phyloP scores from a whole-genome alignment of 1,284 basidiomycete species.

The Tylopilus orsonianus region DNA sequence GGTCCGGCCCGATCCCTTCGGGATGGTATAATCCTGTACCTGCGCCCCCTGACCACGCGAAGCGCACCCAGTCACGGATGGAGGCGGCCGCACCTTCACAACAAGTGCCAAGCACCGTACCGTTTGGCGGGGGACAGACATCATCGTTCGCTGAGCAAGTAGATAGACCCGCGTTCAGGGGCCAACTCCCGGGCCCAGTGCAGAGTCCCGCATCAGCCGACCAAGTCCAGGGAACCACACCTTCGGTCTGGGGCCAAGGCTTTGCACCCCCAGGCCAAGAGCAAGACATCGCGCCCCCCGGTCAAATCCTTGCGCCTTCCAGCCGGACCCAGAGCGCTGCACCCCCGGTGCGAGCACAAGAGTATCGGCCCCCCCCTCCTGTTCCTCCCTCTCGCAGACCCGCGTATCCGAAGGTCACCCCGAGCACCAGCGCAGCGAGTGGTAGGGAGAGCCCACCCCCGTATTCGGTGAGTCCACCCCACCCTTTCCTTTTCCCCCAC shows the following conservation, averaged over 20 bases:
- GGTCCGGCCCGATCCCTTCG: neutral
- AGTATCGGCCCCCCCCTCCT: neutral
- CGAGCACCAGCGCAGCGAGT: neutral
- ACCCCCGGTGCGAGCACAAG: neutral
- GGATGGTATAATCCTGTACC: conserved; percentile 8
- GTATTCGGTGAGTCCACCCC: conserved; percentile 22
- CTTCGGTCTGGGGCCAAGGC: neutral
- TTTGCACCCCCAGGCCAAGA: neutral
- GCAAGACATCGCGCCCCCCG: neutral
- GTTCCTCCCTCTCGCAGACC: neutral
- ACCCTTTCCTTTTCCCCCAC: neutral
- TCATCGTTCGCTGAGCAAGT: neutral
- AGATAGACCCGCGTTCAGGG: neutral
- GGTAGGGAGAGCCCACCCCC: conserved; percentile 21
- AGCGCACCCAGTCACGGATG: neutral
- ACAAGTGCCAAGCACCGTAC: neutral
- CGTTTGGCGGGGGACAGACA: neutral
- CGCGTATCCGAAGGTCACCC: neutral
- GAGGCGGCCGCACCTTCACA: neutral
- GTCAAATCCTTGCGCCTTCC: neutral
- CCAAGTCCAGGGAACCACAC: neutral
- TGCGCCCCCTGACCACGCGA: neutral
- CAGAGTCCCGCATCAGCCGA: neutral
- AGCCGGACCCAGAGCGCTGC: neutral
- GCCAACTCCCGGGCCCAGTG: neutral